These are phyloP conservation scores for Ceriops zippeliana DNA, from an alignment of 345 rosid genomes.

Conservation along the genomic window DNA sequence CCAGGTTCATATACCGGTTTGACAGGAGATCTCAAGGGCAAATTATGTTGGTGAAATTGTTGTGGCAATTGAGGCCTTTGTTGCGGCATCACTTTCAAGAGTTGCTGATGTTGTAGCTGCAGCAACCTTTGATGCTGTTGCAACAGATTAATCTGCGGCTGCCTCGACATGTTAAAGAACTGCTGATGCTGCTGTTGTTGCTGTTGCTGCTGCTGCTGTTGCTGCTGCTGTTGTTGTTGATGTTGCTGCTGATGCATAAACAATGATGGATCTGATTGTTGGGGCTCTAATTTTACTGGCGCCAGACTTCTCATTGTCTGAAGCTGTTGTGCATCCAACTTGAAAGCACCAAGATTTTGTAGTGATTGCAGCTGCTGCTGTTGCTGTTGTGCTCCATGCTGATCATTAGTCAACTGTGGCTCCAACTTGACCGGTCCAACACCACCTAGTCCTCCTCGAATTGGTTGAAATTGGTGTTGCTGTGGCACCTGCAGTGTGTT, in stretches of 20 bases:
- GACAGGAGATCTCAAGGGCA: slow-evolving; percentile 66
- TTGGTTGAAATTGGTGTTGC: slow-evolving; percentile 64
- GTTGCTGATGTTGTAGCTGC: slow-evolving; percentile 74
- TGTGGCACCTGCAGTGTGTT: slow-evolving; percentile 49
- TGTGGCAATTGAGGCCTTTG: slow-evolving; percentile 74
- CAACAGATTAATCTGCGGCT: slow-evolving; percentile 62
- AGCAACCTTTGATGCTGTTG: slow-evolving; percentile 64
- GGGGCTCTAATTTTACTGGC: slow-evolving; percentile 75
- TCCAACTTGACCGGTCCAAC: slow-evolving; percentile 82
- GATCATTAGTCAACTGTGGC: slow-evolving; percentile 68
- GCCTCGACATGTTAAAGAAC: slow-evolving; percentile 75
- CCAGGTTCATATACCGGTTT: slow-evolving; percentile 89
- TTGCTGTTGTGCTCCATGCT: slow-evolving; percentile 47
- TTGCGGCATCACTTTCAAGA: slow-evolving; percentile 77
- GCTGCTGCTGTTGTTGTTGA: slow-evolving; percentile 68
- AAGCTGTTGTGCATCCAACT: slow-evolving; percentile 71
- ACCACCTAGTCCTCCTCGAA: slow-evolving; percentile 69
- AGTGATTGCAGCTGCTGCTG: slow-evolving; percentile 51
- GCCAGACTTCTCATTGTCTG: slow-evolving; percentile 58
- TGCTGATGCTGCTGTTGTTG: slow-evolving; percentile 61
- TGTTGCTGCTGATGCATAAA: slow-evolving; percentile 75
- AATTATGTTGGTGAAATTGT: slow-evolving; percentile 78
- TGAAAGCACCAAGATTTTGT: slow-evolving; percentile 62
- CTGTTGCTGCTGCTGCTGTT: slow-evolving; percentile 62
- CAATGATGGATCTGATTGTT: slow-evolving; percentile 68